Base-by-base conservation (phyloP, 78 protist species). In the Dictyostelium intermedium region DNA sequence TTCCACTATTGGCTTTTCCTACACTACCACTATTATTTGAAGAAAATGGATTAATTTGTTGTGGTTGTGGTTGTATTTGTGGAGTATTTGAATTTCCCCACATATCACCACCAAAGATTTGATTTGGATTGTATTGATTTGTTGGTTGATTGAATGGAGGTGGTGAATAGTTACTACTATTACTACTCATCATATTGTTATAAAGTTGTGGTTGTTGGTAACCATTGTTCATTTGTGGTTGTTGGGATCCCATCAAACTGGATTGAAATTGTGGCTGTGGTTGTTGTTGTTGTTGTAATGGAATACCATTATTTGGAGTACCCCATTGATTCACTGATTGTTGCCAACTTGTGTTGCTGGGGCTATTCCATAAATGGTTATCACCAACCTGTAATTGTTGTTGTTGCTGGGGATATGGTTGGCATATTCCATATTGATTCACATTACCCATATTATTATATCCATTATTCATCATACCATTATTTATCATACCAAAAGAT, bases 321-420 rank as follows among this genome's bases (percentile, higher is more conserved):
- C 66, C 69, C 69, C 66, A 79, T 79, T 39, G 84, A 45, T 39
- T 79, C 11, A 72, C 79, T 13, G 79, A 72, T 72, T 72, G 79
- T 72, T 72, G 79, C 79, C 79, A 72, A 16, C 43, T 72, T 5
- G 79, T 3, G 18, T 72, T 72, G 5, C 25, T 23, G 16, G 23
- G 14, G 37, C 5, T 27, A 72, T 72, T 72, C 79, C 79, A 72
- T 34, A 45, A 72, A 72, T 32, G 20, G 34, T 72, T 72, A 16
- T 72, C 47, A 16, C 43, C 79, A 72, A 72, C 25, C 34, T 27
- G 79, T 32, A 16, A 34, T 72, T 72, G 79, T 1, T 27, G 16
- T 30, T 11, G 41, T 72, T 32, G 79, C 5, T 9, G 77, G 6
- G 18, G 14, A 30, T 30, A n/a, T n/a, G n/a, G 77, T 69, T 69